These are phyloP conservation scores for Fusarium sp. DNA, from an alignment of 2,329 filamentous ascomycete genomes.

Conservation along the genomic window DNA sequence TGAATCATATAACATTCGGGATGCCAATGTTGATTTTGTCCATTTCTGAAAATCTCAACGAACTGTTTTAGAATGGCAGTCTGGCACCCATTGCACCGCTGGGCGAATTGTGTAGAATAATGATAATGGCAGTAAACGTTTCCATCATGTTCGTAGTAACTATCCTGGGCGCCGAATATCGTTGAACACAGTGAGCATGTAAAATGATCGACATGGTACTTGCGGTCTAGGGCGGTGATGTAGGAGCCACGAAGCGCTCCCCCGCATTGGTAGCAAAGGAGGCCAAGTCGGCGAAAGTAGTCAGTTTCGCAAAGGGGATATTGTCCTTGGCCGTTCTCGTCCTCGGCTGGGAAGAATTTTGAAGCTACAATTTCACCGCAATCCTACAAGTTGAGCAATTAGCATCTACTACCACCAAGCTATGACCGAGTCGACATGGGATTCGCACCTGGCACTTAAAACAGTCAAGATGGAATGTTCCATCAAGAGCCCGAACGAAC, in stretches of 20 bases:
- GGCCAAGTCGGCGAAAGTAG: slow-evolving; percentile 91
- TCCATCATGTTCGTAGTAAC: slow-evolving; percentile 97
- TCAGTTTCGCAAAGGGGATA: slow-evolving; percentile 98
- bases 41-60: slow-evolving; percentile 97
- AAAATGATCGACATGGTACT: slow-evolving; percentile 99
- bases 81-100: slow-evolving; percentile 95
- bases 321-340: slow-evolving; percentile 84
- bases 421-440: slow-evolving; percentile 2
- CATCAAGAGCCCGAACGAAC: slow-evolving; percentile 92
- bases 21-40: slow-evolving; percentile 99
- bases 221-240: slow-evolving; percentile 95
- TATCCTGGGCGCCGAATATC: slow-evolving; percentile 97
- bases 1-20: slow-evolving; percentile 99
- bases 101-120: slow-evolving; percentile 97
- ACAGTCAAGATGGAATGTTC: slow-evolving; percentile 96
- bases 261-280: slow-evolving; percentile 92
- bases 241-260: slow-evolving; percentile 95
- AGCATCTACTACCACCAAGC: slow-evolving; percentile 19
- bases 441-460: slow-evolving; percentile 87
- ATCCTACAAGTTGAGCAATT: slow-evolving; percentile 68
- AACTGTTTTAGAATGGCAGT: slow-evolving; percentile 99
- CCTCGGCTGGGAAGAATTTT: slow-evolving; percentile 97
- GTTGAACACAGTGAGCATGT: slow-evolving; percentile 97
- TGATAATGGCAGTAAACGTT: slow-evolving; percentile 99
- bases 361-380: slow-evolving; percentile 97